Evolutionary conservation across 2,329 filamentous ascomycete genomes (phyloP), one percentile per base, ranked within the genome.

Genomic region (Colletotrichum ledebouriae): DNA sequence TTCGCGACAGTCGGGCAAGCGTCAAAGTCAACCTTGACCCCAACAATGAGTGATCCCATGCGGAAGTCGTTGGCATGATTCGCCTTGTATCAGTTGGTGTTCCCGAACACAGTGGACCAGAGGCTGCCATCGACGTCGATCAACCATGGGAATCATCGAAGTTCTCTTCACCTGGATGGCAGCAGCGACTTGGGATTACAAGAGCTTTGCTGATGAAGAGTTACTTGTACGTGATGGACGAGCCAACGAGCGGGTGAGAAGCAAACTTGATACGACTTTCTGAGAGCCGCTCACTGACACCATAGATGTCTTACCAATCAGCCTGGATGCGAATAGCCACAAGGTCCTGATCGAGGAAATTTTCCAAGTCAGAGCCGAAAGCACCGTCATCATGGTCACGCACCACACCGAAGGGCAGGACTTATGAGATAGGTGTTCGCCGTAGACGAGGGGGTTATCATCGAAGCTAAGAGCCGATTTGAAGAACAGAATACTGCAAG

Each of bases 21-120:
- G 49, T 52, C 22, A 52, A 52, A 25, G n/a, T 0, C 15, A 52
- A 52, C 33, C 1, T 52, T 4, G 49, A 52, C 4, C 49, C 49
- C 0, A n/a, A n/a, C 49, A 15, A 4, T 0, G 11, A 34, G 1
- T 15, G 33, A 10, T 52, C 49, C 9, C 22, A 7, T 2, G 25
- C 49, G 29, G 25, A 34, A 29, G 25, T 52, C 33, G 25, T n/a
- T 15, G 49, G 33, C 0, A 52, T 52, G 49, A 52, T 52, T 34
- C 25, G 49, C 25, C 25, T 52, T 52, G 0, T 34, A 5, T 52
- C 49, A 29, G 49, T 29, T 6, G 49, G 49, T 4, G 1, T 52
- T 0, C 33, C 49, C 0, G 25, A 33, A 15, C 0, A 3, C 11
- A 9, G 25, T 25, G 22, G n/a, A 0, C 25, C 25, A 0, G 49